These are phyloP conservation scores for Plectosphaerella sp. DNA, from an alignment of 2,329 filamentous ascomycete species.

Conservation along the genomic window DNA sequence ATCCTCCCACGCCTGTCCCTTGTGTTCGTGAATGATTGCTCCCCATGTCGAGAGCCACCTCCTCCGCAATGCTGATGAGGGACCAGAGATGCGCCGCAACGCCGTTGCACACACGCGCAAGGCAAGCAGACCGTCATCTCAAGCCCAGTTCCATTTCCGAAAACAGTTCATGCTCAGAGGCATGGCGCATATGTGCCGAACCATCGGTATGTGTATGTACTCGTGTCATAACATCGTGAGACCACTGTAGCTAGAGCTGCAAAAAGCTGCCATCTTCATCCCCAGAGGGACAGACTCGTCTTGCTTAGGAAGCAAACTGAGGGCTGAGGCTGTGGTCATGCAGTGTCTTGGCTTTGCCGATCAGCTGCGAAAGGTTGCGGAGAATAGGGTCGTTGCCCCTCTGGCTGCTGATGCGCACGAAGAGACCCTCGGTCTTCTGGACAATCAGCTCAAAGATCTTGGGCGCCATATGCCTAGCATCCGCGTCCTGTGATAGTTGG, in stretches of 20 bases:
- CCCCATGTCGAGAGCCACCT: no score
- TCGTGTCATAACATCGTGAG: background rate
- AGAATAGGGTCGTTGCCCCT: conserved; percentile 43
- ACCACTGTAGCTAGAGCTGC: background rate
- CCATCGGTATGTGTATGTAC: background rate
- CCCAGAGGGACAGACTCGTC: no score
- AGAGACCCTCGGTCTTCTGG: conserved; percentile 46
- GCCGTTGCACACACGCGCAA: no score
- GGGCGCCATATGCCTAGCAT: conserved; percentile 51
- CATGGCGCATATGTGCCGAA: background rate
- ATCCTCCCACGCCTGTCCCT: no score
- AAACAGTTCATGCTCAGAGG: background rate
- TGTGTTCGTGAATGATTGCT: no score
- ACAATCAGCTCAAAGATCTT: conserved; percentile 53
- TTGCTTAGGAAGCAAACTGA: background rate
- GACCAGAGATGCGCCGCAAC: no score
- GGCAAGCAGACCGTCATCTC: no score
- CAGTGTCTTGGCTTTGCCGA: conserved; percentile 12
- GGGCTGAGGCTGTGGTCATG: background rate
- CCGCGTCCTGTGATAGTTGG: conserved; percentile 38
- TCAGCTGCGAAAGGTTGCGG: conserved; percentile 42
- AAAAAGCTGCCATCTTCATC: no score
- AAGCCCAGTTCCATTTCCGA: no score
- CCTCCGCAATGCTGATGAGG: no score
- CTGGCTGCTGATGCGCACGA: conserved; percentile 43